Evolutionary conservation across 805 yeast species (phyloP), one percentile per base, ranked within the genome.

Genomic region (Hanseniaspora hatyaiensis): DNA sequence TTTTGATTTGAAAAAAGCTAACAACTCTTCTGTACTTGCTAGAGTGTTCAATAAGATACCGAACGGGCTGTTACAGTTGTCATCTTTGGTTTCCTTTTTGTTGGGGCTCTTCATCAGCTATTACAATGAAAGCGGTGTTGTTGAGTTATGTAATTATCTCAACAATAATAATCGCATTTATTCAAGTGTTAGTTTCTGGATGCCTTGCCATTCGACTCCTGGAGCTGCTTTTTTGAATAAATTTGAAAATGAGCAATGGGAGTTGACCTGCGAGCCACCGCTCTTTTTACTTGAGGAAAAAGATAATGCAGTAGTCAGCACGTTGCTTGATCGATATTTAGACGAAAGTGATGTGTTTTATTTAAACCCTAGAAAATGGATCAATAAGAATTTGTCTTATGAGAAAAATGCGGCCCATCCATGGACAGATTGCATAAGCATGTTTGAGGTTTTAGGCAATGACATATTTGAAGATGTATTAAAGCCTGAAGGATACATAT

Each of bases 161-260:
- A 69, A 78, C 34, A 16, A 34, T 2, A 51, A 62, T 19, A 59
- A 67, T 29, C 56, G 64, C 3, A 55, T 59, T 3, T 69, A 75
- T 8, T 52, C 62, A 8, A 70, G 82, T 1, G 64, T 88, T 24
- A 95, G 96, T 0, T 84, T 92, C 55, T 62, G 92, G 13, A 86
- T 88, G 59, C 98, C 99, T 0, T 92, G 99, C 57, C 99, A 92
- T 62, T 88, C 97, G 0, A 89, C 96, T 0, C 99, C 98, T 2
- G 83, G 92, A 78, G 95, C 86, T 58, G 75, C 92, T 22, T 78
- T 82, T 59, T 63, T 92, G 34, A 95, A 88, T 57, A 65, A 82
- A 19, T 60, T 66, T 8, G 71, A 68, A 23, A 58, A 73, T 3
- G 54, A 59, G 0, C 52, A 78, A 1, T 83, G 95, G 94, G 79